Percentiles rank a stretch among this genome's conserved stretches.
Evolutionary conservation across 352 stramenopile species (phyloP).

Genomic region (Phytophthora sojae): DNA sequence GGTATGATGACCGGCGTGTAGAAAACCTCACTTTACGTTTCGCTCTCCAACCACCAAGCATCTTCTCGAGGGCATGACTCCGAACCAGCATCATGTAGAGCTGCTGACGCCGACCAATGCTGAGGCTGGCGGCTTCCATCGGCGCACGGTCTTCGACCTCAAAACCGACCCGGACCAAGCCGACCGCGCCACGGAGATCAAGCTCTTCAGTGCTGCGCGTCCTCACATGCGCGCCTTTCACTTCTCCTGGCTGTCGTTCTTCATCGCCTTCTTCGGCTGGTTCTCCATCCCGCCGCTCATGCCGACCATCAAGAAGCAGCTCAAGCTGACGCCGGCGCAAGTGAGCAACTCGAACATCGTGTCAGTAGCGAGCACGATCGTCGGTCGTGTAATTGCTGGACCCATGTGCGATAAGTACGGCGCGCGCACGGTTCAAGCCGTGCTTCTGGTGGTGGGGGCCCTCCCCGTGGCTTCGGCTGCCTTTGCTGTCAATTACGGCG

Average conservation of each 20-base stretch:
- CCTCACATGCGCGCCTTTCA: conserved; percentile 95
- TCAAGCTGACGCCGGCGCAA: conserved; percentile 84
- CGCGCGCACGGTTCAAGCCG: conserved; percentile 73
- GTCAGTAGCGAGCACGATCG: conserved; percentile 86
- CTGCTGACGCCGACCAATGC: conserved; percentile 7
- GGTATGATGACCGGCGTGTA: not conserved
- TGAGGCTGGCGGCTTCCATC: conserved; percentile 5
- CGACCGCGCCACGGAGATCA: conserved; percentile 64
- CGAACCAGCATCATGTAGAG: not conserved
- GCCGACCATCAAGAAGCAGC: conserved; percentile 73
- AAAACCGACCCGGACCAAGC: conserved; percentile 43
- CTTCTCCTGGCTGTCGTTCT: conserved; percentile 92
- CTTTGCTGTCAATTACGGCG: conserved; percentile 64
- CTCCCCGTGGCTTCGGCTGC: conserved; percentile 86
- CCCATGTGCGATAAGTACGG: conserved; percentile 93
- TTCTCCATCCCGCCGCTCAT: conserved; percentile 82
- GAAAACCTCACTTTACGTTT: conserved; percentile 10
- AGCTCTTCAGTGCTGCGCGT: conserved; percentile 68
- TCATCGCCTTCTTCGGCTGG: conserved; percentile 94
- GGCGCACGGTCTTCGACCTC: conserved; percentile 16
- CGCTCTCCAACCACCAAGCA: conserved; percentile 1
- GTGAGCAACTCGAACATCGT: conserved; percentile 92
- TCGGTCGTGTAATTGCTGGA: conserved; percentile 89
- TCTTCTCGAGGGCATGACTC: not conserved
- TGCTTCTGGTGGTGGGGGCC: conserved; percentile 73